phyloP scores from a whole-genome alignment of 768 basidiomycete species.

The Rhizopogon vinicolor region DNA sequence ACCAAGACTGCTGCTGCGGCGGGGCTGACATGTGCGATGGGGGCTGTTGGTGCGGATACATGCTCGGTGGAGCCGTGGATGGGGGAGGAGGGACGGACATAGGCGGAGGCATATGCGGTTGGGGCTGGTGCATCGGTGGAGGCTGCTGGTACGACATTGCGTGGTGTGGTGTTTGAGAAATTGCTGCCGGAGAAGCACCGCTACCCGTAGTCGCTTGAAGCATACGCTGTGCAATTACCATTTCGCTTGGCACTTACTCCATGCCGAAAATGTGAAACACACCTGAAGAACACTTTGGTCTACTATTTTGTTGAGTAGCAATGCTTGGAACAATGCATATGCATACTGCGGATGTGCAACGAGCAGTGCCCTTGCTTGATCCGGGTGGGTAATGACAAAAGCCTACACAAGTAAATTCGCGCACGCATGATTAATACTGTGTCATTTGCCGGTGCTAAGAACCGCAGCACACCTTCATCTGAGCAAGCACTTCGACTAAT shows the following conservation, averaged over 20 bases:
- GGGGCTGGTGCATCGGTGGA: conserved; percentile 27
- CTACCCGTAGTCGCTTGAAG: conserved; percentile 37
- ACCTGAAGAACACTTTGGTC: conserved; percentile 82
- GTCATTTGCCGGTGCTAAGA: conserved; percentile 5
- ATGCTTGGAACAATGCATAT: conserved; percentile 93
- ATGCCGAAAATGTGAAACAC: conserved; percentile 30
- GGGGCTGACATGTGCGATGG: conserved; percentile 22
- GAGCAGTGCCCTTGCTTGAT: conserved; percentile 79
- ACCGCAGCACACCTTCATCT: conserved; percentile 81
- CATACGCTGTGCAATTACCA: conserved; percentile 39
- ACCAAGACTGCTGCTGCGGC: conserved; percentile 24
- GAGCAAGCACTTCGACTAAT: conserved; percentile 90
- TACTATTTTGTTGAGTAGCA: conserved; percentile 90
- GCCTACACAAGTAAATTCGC: conserved; percentile 46
- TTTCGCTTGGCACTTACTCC: conserved; percentile 2
- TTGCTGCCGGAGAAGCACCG: conserved; percentile 19
- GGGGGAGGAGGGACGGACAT: conserved; percentile 24
- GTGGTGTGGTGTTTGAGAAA: conserved; percentile 27
- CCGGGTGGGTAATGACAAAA: conserved; percentile 87
- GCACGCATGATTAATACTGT: conserved; percentile 10
- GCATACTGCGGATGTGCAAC: conserved; percentile 87
- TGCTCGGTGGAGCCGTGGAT: conserved; percentile 14
- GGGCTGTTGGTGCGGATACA: conserved; percentile 24
- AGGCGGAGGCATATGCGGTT: conserved; percentile 28
- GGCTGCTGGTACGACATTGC: conserved; percentile 26